Conservation (phyloP, 306 rosid species). For the Ceratonia siliqua region DNA sequence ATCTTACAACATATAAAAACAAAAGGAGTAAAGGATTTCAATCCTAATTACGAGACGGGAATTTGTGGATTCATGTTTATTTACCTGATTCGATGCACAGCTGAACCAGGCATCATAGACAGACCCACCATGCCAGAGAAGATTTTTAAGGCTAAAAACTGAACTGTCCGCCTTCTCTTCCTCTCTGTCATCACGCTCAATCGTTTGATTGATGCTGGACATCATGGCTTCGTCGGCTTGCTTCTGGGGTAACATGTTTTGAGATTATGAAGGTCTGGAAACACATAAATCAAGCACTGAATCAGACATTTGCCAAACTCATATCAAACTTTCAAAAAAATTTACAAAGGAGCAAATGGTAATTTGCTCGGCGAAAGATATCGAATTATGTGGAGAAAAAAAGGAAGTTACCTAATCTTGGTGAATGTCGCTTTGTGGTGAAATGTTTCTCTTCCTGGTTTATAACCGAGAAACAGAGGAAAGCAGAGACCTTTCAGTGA, state of each 20-base stretch:
- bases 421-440: neutral
- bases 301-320: neutral
- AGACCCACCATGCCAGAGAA: conserved; percentile 90
- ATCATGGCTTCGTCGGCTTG: conserved; percentile 70
- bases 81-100: conserved; percentile 88
- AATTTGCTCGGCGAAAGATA: neutral
- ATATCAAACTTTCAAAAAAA: neutral
- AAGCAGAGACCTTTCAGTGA: conserved; percentile 18
- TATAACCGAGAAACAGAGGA: conserved; percentile 30
- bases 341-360: conserved; percentile 2
- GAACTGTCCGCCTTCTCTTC: conserved; percentile 47
- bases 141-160: conserved; percentile 46
- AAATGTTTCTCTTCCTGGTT: neutral
- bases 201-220: conserved; percentile 44
- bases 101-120: conserved; percentile 92
- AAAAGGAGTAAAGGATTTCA: neutral
- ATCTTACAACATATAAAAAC: neutral
- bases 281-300: neutral
- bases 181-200: conserved; percentile 51
- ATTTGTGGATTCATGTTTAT: neutral
- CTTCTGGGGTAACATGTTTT: conserved; percentile 50
- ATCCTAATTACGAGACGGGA: neutral
- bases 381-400: neutral
- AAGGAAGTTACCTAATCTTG: neutral
- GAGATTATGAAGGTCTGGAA: conserved; percentile 29